Base-by-base conservation (phyloP, 2,329 filamentous ascomycete species). In the Hyphodiscus sp. region DNA sequence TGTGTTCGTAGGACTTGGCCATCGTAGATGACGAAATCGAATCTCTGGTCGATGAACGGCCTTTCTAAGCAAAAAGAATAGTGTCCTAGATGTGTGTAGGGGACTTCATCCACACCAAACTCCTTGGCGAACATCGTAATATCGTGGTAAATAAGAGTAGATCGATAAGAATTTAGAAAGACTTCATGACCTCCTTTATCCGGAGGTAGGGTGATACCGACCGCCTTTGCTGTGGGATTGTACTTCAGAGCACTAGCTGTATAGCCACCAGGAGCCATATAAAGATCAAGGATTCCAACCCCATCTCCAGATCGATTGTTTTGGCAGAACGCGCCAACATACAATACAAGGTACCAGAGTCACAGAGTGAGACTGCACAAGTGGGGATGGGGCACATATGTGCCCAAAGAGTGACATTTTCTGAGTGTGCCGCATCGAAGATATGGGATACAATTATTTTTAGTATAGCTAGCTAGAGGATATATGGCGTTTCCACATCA, bases 211-310 rank as follows among this genome's bases (percentile, higher is more conserved):
- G 56, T 61, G 13, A 63, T 61, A 4, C 60, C 60, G 41, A 41
- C 44, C 5, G 54, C 58, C 2, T 33, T 53, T 45, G 58, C 61
- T n/a, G 10, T 16, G 1, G 55, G 52, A 49, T 62, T 61, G 52
- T 61, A 50, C 18, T 60, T 54, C 26, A 62, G 29, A 30, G 53
- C 58, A 49, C 51, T 57, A 5, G 52, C 53, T 41, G 59, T 58
- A 38, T 61, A 63, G 23, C 57, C 60, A 41, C 60, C 57, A 13
- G 59, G 60, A 16, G 60, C 61, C 55, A 61, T 61, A 38, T 57
- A 62, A 10, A 63, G 50, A 46, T 63, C 56, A 9, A 63, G 52
- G 26, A 59, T 57, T 30, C 29, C 18, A 16, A 56, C 16, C 13
- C 45, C 44, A n/a, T 38, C 42, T 48, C 43, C n/a, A 20, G 47